phyloP scores from a whole-genome alignment of 139 green algal species.

The Coccomyxa sp. region DNA sequence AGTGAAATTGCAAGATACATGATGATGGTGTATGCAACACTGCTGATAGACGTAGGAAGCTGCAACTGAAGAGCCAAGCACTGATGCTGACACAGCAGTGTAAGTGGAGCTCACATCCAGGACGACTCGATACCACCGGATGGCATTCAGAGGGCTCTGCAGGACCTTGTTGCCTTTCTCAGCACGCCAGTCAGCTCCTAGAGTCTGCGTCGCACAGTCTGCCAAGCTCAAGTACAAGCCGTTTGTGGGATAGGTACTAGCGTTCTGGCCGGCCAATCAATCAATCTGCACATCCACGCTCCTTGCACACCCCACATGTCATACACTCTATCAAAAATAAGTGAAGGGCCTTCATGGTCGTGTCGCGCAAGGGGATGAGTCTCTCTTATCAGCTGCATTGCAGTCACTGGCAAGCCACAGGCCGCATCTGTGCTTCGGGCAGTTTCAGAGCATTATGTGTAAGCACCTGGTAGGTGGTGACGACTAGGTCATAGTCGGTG shows the following conservation, averaged over 20 bases:
- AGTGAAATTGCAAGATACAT: not conserved
- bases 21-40: not conserved
- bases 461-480: constrained; percentile 60
- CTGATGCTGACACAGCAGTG: not conserved
- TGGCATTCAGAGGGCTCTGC: constrained; percentile 24
- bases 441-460: too few species aligned
- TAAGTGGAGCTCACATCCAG: constrained; percentile 18
- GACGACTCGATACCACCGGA: constrained; percentile 45
- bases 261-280: too few species aligned
- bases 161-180: constrained; percentile 7
- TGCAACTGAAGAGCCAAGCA: too few species aligned
- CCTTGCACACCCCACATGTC: too few species aligned
- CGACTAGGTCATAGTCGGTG: constrained; percentile 54
- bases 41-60: too few species aligned
- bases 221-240: not conserved
- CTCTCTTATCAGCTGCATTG: too few species aligned
- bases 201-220: not conserved
- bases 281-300: too few species aligned
- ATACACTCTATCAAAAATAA: too few species aligned
- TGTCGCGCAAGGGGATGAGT: too few species aligned
- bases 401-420: too few species aligned
- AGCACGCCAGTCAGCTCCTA: not conserved
- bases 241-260: not conserved
- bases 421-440: too few species aligned
- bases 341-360: too few species aligned